A percentile compares a stretch with the other conserved stretches of the same genome.
Evolutionary conservation across 2,329 filamentous ascomycete species (phyloP).

Genomic region (Onygenales sp.): DNA sequence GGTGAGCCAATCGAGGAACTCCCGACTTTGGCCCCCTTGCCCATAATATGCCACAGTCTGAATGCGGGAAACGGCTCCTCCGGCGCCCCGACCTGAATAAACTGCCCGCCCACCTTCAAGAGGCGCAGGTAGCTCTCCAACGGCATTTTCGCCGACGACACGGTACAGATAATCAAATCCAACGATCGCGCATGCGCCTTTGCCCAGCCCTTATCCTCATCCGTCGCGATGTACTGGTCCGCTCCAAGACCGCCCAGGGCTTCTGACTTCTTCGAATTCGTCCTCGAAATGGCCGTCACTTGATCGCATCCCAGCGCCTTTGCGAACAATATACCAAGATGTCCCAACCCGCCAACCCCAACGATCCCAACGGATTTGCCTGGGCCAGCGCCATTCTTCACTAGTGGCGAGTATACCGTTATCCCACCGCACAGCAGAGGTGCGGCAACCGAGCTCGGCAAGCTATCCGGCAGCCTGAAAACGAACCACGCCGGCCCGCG

Average conservation of each 20-base stretch:
- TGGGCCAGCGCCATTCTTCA: slow-evolving; percentile 56
- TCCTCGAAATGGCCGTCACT: slow-evolving; percentile 47
- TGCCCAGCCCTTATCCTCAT: slow-evolving; percentile 47
- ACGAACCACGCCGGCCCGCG: slow-evolving; percentile 51
- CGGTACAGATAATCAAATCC: slow-evolving; percentile 49
- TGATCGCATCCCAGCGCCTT: slow-evolving; percentile 60
- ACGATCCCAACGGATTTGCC: slow-evolving; percentile 64
- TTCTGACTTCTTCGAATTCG: slow-evolving; percentile 41
- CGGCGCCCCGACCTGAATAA: slow-evolving; percentile 59
- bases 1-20: slow-evolving; percentile 38
- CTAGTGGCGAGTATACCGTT: slow-evolving; percentile 61
- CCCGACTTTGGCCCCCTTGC: slow-evolving; percentile 44
- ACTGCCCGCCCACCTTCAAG: slow-evolving; percentile 49
- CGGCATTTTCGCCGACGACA: slow-evolving; percentile 54
- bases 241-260: slow-evolving; percentile 44
- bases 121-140: slow-evolving; percentile 52
- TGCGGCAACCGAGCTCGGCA: slow-evolving; percentile 45
- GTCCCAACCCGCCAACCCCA: slow-evolving; percentile 64
- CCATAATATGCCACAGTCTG: slow-evolving; percentile 49
- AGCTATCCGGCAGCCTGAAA: slow-evolving; percentile 44
- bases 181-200: slow-evolving; percentile 38
- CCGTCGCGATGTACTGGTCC: slow-evolving; percentile 47
- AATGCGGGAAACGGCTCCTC: slow-evolving; percentile 48
- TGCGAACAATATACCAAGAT: slow-evolving; percentile 63
- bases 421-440: slow-evolving; percentile 72